Conservation (phyloP, 2,329 filamentous ascomycete species). For the Calonectria multiphialidica region DNA sequence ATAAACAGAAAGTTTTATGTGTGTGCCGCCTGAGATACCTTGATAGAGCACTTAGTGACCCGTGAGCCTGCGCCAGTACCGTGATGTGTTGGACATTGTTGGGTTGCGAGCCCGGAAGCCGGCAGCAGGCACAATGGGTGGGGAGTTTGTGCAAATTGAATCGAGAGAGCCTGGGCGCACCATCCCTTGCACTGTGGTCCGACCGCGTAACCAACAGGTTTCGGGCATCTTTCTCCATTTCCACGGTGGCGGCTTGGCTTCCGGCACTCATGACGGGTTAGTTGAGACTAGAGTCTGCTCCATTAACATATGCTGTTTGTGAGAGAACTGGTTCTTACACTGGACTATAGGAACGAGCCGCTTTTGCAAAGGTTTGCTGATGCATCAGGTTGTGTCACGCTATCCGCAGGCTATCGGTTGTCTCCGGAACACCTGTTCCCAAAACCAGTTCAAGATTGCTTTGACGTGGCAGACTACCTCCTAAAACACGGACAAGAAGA, state of each 20-base stretch:
- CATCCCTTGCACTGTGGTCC: conserved; percentile 5
- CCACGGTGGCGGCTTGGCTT: conserved; percentile 13
- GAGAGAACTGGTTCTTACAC: background rate
- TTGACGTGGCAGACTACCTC: conserved; percentile 67
- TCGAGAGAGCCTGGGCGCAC: conserved; percentile 9
- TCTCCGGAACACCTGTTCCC: conserved; percentile 72
- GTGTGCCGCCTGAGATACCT: background rate
- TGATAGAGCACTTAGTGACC: background rate
- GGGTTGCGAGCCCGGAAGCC: background rate
- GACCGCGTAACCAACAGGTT: background rate
- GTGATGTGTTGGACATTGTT: background rate
- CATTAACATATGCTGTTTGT: background rate
- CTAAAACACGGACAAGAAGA: conserved; percentile 46
- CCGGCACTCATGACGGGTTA: conserved; percentile 10
- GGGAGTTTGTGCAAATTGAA: conserved; percentile 2
- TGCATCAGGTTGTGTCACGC: conserved; percentile 37
- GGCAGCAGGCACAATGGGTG: background rate
- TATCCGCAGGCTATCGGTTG: conserved; percentile 70
- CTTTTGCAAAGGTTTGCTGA: conserved; percentile 19
- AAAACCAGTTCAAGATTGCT: conserved; percentile 65
- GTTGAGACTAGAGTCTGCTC: background rate
- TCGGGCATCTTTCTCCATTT: conserved; percentile 17
- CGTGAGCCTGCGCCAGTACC: background rate
- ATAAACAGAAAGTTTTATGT: conserved; percentile 5
- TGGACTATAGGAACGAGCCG: background rate